These are phyloP conservation scores for Neurospora africana DNA, from an alignment of 495 filamentous ascomycete genomes.

Conservation along the genomic window DNA sequence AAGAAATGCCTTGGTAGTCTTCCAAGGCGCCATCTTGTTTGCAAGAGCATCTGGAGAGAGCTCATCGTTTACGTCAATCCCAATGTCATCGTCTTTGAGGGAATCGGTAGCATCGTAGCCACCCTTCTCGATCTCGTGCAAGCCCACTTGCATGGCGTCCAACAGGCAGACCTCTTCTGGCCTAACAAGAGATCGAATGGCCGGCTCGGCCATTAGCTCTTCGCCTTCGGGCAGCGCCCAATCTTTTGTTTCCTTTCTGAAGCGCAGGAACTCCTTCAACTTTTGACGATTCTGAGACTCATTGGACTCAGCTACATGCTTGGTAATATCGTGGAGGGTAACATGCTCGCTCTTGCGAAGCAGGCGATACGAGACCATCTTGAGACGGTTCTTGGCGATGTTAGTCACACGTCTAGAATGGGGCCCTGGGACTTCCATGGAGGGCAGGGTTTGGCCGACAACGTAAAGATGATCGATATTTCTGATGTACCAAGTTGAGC, in stretches of 20 bases:
- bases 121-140: conserved; percentile 67
- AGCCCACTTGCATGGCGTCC: conserved; percentile 93
- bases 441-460: conserved; percentile 86
- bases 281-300: conserved; percentile 95
- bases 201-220: conserved; percentile 60
- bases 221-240: conserved; percentile 72
- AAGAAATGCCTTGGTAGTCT: conserved; percentile 87
- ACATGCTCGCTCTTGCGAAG: conserved; percentile 63
- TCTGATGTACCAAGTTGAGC: conserved; percentile 67
- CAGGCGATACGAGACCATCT: conserved; percentile 85
- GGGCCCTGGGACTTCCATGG: conserved; percentile 81
- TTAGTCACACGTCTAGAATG: conserved; percentile 93
- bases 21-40: conserved; percentile 81
- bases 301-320: conserved; percentile 77
- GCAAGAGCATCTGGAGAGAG: conserved; percentile 55
- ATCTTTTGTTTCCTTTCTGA: conserved; percentile 70
- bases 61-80: conserved; percentile 35
- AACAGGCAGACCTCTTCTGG: conserved; percentile 91
- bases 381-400: conserved; percentile 85
- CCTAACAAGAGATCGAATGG: conserved; percentile 75
- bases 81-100: conserved; percentile 39
- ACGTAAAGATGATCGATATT: conserved; percentile 82
- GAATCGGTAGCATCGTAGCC: conserved; percentile 62
- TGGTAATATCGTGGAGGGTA: conserved; percentile 67
- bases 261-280: conserved; percentile 88